Percentiles rank a stretch among this genome's conserved stretches.
Evolutionary conservation across 352 stramenopile genomes (phyloP).

Genomic region (Phytophthora cryptogea): DNA sequence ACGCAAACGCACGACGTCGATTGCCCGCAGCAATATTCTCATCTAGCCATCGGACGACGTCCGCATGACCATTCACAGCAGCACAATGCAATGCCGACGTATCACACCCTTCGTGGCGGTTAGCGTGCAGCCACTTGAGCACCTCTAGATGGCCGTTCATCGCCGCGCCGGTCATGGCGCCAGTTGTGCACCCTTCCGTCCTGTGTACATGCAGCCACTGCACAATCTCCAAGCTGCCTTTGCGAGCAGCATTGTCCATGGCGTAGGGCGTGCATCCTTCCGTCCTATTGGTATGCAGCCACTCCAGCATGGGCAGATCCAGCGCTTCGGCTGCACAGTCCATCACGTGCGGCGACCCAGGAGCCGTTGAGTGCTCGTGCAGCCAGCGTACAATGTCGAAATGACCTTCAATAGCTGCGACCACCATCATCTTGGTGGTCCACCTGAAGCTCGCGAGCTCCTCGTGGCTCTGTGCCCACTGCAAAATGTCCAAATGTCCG

Average conservation of each 20-base stretch:
- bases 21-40: constrained; percentile 23
- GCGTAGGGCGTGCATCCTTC: constrained; percentile 45
- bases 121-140: constrained; percentile 36
- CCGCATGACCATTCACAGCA: constrained; percentile 31
- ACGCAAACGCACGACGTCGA: constrained; percentile 28
- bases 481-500: constrained; percentile 27
- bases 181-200: constrained; percentile 35
- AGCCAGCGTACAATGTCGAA: constrained; percentile 46
- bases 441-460: constrained; percentile 22
- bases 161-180: constrained; percentile 35
- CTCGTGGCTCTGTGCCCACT: constrained; percentile 26
- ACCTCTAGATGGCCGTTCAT: constrained; percentile 41
- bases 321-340: constrained; percentile 41
- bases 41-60: constrained; percentile 31
- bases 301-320: constrained; percentile 38
- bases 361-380: constrained; percentile 31
- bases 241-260: constrained; percentile 40
- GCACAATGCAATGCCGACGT: constrained; percentile 34
- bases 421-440: constrained; percentile 43
- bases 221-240: constrained; percentile 40
- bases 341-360: constrained; percentile 40
- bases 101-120: constrained; percentile 38
- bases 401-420: constrained; percentile 48
- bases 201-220: constrained; percentile 34
- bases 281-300: constrained; percentile 37